Evolutionary conservation across 2,329 filamentous ascomycete species (phyloP).

Genomic region (Aspergillus unguis): DNA sequence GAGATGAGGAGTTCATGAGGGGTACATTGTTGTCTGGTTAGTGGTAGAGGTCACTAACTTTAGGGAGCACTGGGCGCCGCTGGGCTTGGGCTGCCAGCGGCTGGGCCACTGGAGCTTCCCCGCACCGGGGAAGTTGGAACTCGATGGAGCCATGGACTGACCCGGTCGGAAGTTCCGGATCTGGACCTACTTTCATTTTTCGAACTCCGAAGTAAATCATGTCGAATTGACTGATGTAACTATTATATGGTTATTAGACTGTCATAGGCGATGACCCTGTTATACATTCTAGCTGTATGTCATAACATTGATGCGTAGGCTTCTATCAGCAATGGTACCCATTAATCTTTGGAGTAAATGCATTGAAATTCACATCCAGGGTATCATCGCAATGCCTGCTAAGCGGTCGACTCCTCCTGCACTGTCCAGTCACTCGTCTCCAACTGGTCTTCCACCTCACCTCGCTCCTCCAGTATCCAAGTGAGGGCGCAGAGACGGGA

Average conservation of each 20-base stretch:
- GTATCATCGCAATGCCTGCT: constrained; percentile 44
- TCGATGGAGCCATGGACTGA: background rate
- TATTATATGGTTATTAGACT: background rate
- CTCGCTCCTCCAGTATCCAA: background rate
- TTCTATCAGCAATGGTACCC: constrained; percentile 13
- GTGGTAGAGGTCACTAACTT: too few relatives aligned
- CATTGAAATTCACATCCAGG: constrained; percentile 29
- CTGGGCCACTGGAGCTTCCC: constrained; percentile 16
- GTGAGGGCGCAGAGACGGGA: constrained; percentile 2
- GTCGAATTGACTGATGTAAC: background rate
- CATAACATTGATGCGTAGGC: constrained; percentile 6
- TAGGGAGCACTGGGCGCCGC: background rate
- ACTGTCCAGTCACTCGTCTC: background rate
- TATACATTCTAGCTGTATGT: constrained; percentile 5
- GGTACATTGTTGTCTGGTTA: too few relatives aligned
- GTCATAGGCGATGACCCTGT: background rate
- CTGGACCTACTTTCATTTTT: background rate
- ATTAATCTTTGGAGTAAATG: constrained; percentile 18
- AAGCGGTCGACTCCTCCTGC: constrained; percentile 36
- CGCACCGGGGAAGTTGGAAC: constrained; percentile 17
- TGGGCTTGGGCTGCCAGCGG: too few relatives aligned
- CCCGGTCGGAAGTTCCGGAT: background rate
- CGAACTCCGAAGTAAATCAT: background rate
- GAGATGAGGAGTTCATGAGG: too few relatives aligned
- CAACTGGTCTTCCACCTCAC: background rate